These are phyloP conservation scores for Colletotrichum noveboracense DNA, from an alignment of 2,329 filamentous ascomycete species.

Conservation along the genomic window DNA sequence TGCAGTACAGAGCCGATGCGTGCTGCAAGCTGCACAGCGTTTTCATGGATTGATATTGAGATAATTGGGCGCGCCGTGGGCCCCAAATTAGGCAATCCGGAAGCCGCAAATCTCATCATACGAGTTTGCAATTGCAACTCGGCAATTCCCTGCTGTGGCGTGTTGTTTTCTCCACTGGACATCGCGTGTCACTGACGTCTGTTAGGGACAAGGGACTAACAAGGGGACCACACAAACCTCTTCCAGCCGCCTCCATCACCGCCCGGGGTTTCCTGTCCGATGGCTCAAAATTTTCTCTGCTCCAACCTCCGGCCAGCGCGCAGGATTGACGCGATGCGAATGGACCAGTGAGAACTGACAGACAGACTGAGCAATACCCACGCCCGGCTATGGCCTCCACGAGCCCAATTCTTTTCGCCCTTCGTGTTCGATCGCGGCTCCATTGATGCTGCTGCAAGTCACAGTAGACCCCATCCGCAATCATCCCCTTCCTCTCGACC, in stretches of 20 bases:
- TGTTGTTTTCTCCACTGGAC: conserved; percentile 1
- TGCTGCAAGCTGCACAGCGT: background rate
- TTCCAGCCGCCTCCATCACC: background rate
- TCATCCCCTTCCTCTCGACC: background rate
- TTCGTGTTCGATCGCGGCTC: background rate
- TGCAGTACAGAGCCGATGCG: background rate
- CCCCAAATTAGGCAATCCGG: background rate
- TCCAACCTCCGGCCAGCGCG: background rate
- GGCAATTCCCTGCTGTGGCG: conserved; percentile 17
- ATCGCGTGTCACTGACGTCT: conserved; percentile 20
- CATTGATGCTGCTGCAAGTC: background rate
- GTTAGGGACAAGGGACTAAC: conserved; percentile 3
- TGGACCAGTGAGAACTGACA: background rate
- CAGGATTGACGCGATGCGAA: background rate
- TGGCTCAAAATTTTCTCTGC: background rate
- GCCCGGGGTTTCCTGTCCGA: background rate
- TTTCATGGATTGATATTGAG: background rate
- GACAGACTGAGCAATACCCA: background rate
- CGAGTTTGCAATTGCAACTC: conserved; percentile 18
- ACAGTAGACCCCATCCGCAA: background rate
- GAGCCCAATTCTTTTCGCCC: background rate
- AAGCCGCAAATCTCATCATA: conserved; percentile 17
- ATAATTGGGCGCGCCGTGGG: background rate
- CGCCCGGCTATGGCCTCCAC: background rate
- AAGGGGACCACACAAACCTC: background rate